phyloP scores from a whole-genome alignment of 441 rosid genomes.

The Viola pubescens region DNA sequence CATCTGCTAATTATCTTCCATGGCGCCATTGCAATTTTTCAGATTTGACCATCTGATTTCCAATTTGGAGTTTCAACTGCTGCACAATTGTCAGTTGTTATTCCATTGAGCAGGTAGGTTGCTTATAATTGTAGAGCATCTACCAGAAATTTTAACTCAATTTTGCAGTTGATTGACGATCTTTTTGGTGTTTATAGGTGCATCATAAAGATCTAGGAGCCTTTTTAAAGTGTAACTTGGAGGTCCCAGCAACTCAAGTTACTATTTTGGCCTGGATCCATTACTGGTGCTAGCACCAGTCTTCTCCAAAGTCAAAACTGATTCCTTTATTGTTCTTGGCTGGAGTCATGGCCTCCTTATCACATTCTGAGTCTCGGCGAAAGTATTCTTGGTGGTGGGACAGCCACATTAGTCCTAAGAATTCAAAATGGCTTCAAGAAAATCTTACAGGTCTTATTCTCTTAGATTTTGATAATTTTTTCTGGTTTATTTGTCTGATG shows the following conservation, averaged over 20 bases:
- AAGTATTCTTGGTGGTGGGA: conserved; percentile 99
- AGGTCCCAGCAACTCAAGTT: conserved; percentile 15
- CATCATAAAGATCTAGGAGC: conserved; percentile 19
- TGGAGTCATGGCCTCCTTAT: conserved; percentile 52
- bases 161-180: conserved; percentile 7
- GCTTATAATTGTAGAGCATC: conserved; percentile 8
- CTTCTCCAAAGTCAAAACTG: conserved; percentile 36
- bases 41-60: conserved; percentile 12
- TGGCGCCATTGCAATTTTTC: not conserved
- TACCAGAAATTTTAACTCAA: conserved; percentile 11
- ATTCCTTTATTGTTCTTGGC: conserved; percentile 31
- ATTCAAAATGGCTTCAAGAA: conserved; percentile 95
- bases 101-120: conserved; percentile 25
- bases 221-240: conserved; percentile 11
- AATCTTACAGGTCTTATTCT: conserved; percentile 68
- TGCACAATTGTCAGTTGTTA: conserved; percentile 13
- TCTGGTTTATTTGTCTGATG: too few relatives aligned
- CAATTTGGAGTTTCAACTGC: conserved; percentile 16
- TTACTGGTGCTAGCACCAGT: conserved; percentile 39
- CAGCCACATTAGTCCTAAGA: conserved; percentile 89
- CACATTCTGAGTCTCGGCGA: conserved; percentile 49
- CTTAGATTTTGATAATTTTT: conserved; percentile 1
- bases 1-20: conserved; percentile 10
- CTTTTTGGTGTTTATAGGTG: conserved; percentile 3
- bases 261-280: conserved; percentile 75